phyloP scores from a whole-genome alignment of 2,329 filamentous ascomycete genomes.

The Neonectria faginata region DNA sequence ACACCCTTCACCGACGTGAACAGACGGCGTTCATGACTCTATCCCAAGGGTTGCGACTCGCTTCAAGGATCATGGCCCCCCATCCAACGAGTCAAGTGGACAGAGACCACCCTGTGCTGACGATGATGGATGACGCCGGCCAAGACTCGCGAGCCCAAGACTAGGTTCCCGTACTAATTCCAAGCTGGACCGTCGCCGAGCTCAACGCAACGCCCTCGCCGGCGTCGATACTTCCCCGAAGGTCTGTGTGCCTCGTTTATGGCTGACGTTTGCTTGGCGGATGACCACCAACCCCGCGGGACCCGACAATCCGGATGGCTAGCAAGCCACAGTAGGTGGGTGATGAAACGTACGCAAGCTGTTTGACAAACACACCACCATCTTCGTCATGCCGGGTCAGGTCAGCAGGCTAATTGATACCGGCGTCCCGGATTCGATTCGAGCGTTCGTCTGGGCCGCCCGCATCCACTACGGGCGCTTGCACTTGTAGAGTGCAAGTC shows the following conservation, averaged over 20 bases:
- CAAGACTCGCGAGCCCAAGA: background rate
- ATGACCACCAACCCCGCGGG: constrained; percentile 1
- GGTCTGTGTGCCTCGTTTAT: constrained; percentile 4
- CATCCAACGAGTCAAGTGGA: background rate
- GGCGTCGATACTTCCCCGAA: background rate
- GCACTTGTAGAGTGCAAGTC: background rate
- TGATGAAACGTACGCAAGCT: background rate
- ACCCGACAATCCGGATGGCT: constrained; percentile 24
- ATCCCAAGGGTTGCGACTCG: background rate
- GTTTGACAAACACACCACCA: background rate
- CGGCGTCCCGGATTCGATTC: background rate
- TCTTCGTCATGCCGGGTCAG: background rate
- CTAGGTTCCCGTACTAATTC: background rate
- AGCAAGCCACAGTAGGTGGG: background rate
- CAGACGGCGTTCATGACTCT: background rate
- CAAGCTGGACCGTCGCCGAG: background rate
- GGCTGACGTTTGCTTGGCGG: constrained; percentile 26
- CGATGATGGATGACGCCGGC: background rate
- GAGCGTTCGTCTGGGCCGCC: constrained; percentile 18
- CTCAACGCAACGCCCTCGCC: constrained; percentile 13
- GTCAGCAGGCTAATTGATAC: background rate
- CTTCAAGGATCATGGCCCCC: background rate
- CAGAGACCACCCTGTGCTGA: background rate
- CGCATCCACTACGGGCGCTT: constrained; percentile 2
- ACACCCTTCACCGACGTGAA: background rate